A percentile compares a stretch with the other conserved stretches of the same genome.
These are phyloP conservation scores for Whalleya microplaca DNA, from an alignment of 2,329 filamentous ascomycete species.

Conservation along the genomic window DNA sequence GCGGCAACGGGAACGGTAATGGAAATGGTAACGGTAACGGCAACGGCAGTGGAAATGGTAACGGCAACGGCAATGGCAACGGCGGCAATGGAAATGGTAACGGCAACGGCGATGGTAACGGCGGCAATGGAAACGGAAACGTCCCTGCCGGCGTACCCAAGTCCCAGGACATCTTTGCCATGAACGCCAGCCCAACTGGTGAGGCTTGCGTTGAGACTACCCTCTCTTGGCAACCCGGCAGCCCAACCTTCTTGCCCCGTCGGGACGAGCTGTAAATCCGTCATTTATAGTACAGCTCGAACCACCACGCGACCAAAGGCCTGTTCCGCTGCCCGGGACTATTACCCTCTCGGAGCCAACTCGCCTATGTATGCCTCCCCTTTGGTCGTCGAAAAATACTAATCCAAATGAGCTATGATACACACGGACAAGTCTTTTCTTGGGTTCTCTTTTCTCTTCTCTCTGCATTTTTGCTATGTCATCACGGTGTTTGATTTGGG, in stretches of 20 bases:
- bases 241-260: slow-evolving; percentile 26
- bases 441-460: background rate
- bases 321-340: background rate
- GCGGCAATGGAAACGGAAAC: background rate
- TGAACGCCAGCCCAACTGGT: slow-evolving; percentile 17
- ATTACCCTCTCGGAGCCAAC: background rate
- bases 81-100: background rate
- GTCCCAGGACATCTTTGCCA: slow-evolving; percentile 9
- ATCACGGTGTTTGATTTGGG: background rate
- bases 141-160: no score
- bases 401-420: background rate
- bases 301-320: background rate
- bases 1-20: background rate
- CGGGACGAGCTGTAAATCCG: slow-evolving; percentile 19
- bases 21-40: background rate
- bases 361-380: background rate
- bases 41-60: background rate
- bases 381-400: background rate
- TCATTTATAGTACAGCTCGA: no score
- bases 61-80: background rate
- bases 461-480: background rate
- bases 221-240: slow-evolving; percentile 19
- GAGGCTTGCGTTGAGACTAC: slow-evolving; percentile 19
- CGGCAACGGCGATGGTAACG: background rate
- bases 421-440: background rate